These are phyloP conservation scores for Panaeolus papilionaceus DNA, from an alignment of 768 basidiomycete genomes.

Conservation along the genomic window DNA sequence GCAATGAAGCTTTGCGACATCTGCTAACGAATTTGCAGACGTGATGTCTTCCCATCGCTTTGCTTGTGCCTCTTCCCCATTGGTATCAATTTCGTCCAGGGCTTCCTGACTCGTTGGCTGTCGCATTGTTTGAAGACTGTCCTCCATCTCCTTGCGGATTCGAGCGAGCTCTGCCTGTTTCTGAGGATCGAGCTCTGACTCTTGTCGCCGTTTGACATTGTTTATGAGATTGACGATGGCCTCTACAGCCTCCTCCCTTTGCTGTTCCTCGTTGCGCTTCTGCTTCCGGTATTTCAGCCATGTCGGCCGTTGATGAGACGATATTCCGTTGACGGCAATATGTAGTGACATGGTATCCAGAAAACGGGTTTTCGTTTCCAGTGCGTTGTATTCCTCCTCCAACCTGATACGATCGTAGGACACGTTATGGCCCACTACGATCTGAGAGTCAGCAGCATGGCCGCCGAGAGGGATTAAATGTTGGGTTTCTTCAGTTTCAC, in stretches of 20 bases:
- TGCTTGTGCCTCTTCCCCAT: constrained; percentile 45
- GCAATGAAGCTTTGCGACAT: constrained; percentile 92
- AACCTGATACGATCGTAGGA: constrained; percentile 91
- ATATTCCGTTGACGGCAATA: constrained; percentile 92
- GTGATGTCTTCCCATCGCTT: constrained; percentile 94
- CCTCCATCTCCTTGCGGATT: constrained; percentile 45
- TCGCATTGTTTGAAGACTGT: constrained; percentile 39
- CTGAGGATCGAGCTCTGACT: constrained; percentile 51
- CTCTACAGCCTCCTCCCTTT: constrained; percentile 67
- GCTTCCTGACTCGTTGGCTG: constrained; percentile 16
- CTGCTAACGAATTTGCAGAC: constrained; percentile 88
- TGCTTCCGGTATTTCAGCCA: constrained; percentile 89
- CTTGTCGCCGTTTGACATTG: constrained; percentile 52
- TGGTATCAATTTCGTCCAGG: constrained; percentile 26
- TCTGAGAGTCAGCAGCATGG: constrained; percentile 51
- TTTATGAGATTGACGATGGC: constrained; percentile 51
- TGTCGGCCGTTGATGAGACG: constrained; percentile 90
- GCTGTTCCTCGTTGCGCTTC: constrained; percentile 60
- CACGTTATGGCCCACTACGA: constrained; percentile 94
- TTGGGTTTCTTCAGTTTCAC: constrained; percentile 54
- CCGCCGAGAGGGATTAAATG: constrained; percentile 80
- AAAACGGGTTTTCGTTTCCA: constrained; percentile 75
- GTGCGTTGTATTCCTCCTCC: constrained; percentile 79
- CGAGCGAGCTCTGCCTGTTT: constrained; percentile 49
- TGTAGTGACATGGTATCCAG: constrained; percentile 96